Evolutionary conservation across 495 filamentous ascomycete species (phyloP), one percentile per base, ranked within the genome.

Genomic region (Tuber melanosporum): DNA sequence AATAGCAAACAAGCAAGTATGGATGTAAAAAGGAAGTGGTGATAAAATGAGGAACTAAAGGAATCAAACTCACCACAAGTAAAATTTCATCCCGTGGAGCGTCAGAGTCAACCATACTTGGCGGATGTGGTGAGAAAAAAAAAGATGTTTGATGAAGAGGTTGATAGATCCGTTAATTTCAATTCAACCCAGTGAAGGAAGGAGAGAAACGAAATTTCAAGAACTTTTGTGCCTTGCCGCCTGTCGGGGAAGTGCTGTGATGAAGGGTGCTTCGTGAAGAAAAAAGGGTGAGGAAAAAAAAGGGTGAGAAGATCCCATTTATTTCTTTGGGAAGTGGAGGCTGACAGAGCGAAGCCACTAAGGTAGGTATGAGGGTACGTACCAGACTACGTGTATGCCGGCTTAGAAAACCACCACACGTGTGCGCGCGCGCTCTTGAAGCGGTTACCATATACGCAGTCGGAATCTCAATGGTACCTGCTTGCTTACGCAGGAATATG

Each of bases 31-130:
- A 32, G 32, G 32, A 5, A 41, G 10, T 43, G 42, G 12, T n/a
- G 12, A 10, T 0, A 3, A 57, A 6, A 57, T n/a, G 9, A n/a
- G 6, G 46, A 9, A 62, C 71, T 7, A 17, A 14, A 44, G 66
- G 8, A 43, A 41, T 3, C n/a, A 19, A 45, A 74, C 73, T 42
- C 76, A 83, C 82, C 0, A 72, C 46, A n/a, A 83, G 36, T 6
- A 78, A 2, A 19, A 83, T 79, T 17, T 81, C 81, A 41, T 78
- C 78, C 82, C 82, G 22, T 8, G 10, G 26, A 26, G 10, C 9
- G 9, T 57, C n/a, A 26, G 22, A 26, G 9, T 20, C 49, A 26
- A 14, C 0, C 49, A 57, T 57, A 9, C 12, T 57, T 3, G 49
- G 22, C 3, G 22, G 10, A 57, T 9, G 20, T 12, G 22, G 26